These are phyloP conservation scores for Bipolaris oryzae DNA, from an alignment of 2,329 filamentous ascomycete species.

Conservation along the genomic window DNA sequence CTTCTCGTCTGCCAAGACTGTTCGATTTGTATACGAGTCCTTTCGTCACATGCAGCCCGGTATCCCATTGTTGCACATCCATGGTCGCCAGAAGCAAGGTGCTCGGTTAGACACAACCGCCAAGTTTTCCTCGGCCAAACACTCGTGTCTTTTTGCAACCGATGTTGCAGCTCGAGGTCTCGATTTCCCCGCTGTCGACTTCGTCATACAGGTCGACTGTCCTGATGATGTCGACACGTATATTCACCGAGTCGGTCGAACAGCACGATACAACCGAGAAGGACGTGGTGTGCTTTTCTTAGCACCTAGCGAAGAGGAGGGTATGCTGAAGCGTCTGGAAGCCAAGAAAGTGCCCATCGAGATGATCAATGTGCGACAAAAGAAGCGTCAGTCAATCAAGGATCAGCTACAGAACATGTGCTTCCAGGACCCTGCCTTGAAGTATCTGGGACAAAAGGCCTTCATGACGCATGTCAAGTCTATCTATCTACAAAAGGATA, in stretches of 20 bases:
- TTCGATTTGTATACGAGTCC: slow-evolving; percentile 92
- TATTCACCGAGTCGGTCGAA: slow-evolving; percentile 93
- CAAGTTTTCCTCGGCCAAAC: slow-evolving; percentile 79
- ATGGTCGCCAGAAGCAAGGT: slow-evolving; percentile 91
- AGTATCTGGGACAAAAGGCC: slow-evolving; percentile 94
- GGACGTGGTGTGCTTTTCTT: slow-evolving; percentile 90
- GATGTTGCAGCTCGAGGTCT: slow-evolving; percentile 93
- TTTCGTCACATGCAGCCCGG: slow-evolving; percentile 94
- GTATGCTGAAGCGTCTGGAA: slow-evolving; percentile 85
- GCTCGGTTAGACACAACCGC: slow-evolving; percentile 86
- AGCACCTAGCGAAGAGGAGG: slow-evolving; percentile 87
- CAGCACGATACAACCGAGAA: slow-evolving; percentile 87
- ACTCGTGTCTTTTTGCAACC: slow-evolving; percentile 90
- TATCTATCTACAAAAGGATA: slow-evolving; percentile 86
- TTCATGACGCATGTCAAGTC: slow-evolving; percentile 90
- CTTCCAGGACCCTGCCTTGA: slow-evolving; percentile 91
- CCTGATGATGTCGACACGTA: slow-evolving; percentile 98
- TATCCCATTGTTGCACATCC: slow-evolving; percentile 88
- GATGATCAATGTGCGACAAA: slow-evolving; percentile 82
- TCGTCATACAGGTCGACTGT: slow-evolving; percentile 98
- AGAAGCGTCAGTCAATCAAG: slow-evolving; percentile 86
- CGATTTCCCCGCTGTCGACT: slow-evolving; percentile 96
- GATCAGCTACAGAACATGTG: slow-evolving; percentile 91
- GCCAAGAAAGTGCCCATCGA: slow-evolving; percentile 90
- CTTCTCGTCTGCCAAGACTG: slow-evolving; percentile 92